These are phyloP conservation scores for Harringtonia aguacate DNA, from an alignment of 2,329 filamentous ascomycete genomes.

Conservation along the genomic window DNA sequence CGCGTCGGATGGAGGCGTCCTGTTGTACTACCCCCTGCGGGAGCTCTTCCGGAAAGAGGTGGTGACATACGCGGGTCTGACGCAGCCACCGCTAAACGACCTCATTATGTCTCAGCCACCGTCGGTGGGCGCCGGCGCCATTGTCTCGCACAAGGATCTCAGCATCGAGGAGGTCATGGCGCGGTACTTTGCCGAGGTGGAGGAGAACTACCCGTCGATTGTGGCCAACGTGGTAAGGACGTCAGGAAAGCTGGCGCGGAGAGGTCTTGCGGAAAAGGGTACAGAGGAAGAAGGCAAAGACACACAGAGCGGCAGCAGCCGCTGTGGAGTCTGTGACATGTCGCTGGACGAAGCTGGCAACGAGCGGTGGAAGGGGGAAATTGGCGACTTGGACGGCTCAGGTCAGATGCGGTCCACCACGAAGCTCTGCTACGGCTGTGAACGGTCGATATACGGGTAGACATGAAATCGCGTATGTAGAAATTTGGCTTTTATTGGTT, in stretches of 20 bases:
- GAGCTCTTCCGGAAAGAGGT: conserved; percentile 81
- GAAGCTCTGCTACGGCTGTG: conserved; percentile 62
- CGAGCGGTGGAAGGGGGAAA: conserved; percentile 51
- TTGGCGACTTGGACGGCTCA: conserved; percentile 31
- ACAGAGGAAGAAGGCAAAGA: not conserved
- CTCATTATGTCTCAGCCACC: conserved; percentile 22
- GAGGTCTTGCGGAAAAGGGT: conserved; percentile 15
- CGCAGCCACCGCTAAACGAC: conserved; percentile 35
- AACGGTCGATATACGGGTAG: conserved; percentile 49
- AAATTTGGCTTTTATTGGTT: too few relatives aligned
- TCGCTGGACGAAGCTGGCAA: conserved; percentile 53
- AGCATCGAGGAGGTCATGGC: conserved; percentile 88
- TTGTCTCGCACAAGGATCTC: conserved; percentile 60
- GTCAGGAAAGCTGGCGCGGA: conserved; percentile 62
- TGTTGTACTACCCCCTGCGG: conserved; percentile 68
- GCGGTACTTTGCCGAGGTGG: conserved; percentile 79
- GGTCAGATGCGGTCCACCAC: conserved; percentile 12
- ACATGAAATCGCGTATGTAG: not conserved
- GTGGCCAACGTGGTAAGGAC: conserved; percentile 94
- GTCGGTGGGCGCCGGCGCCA: conserved; percentile 17
- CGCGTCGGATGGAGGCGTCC: too few relatives aligned
- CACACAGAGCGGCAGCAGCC: not conserved
- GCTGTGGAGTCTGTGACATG: conserved; percentile 62
- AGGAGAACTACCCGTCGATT: conserved; percentile 77
- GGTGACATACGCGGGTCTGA: conserved; percentile 48